These are phyloP conservation scores for Cutaneotrichosporon cutaneum DNA, from an alignment of 1,284 basidiomycete species.

Conservation along the genomic window DNA sequence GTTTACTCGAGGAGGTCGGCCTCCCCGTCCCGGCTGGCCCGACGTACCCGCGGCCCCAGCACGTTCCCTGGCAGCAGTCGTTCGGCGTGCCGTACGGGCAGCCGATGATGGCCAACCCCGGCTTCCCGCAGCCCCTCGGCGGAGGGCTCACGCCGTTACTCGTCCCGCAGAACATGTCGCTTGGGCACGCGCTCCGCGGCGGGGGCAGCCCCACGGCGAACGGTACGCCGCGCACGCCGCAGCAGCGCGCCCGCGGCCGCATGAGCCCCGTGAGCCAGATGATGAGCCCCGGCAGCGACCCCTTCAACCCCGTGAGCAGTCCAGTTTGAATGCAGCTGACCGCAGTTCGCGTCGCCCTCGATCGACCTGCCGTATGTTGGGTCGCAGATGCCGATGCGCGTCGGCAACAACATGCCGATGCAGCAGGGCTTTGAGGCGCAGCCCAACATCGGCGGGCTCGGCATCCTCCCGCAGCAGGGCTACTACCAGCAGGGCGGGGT, in stretches of 20 bases:
- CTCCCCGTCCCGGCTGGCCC: conserved; percentile 66
- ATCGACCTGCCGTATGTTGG: conserved; percentile 45
- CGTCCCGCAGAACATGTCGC: conserved; percentile 45
- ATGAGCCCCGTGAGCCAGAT: conserved; percentile 45
- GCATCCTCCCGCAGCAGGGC: conserved; percentile 36
- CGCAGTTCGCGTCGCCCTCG: conserved; percentile 42
- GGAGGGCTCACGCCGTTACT: conserved; percentile 38
- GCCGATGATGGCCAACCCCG: conserved; percentile 29
- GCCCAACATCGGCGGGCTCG: conserved; percentile 49
- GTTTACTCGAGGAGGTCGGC: conserved; percentile 89
- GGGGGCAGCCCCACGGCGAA: conserved; percentile 24
- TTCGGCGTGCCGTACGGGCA: conserved; percentile 20
- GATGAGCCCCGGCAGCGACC: conserved; percentile 52
- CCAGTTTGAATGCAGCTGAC: conserved; percentile 9
- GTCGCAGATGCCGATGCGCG: conserved; percentile 27
- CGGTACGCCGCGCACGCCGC: conserved; percentile 40
- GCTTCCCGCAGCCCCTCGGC: conserved; percentile 31
- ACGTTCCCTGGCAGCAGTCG: conserved; percentile 24
- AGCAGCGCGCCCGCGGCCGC: conserved; percentile 36
- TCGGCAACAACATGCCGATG: conserved; percentile 23
- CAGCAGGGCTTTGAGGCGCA: conserved; percentile 45
- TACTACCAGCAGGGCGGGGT: conserved; percentile 20
- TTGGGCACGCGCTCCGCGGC: conserved; percentile 38
- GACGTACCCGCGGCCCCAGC: conserved; percentile 19
- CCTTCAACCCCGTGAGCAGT: conserved; percentile 51